Base-by-base conservation (phyloP, 176 grass and related monocot species). In the Puya raimondii region DNA sequence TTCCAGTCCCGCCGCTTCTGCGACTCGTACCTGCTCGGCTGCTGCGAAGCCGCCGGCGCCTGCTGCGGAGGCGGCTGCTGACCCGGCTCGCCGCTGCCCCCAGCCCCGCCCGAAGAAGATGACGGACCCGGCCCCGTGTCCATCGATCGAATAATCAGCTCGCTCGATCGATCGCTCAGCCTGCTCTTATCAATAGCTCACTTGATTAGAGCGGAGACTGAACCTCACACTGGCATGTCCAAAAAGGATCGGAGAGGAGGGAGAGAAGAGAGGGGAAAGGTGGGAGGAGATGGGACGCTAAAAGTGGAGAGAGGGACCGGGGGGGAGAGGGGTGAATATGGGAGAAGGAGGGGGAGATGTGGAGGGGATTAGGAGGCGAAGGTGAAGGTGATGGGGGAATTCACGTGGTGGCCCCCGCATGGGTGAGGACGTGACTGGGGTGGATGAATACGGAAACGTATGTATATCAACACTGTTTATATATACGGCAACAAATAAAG, bases 1-100 rank as follows among this genome's bases (percentile, higher is more conserved):
- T 88, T 99, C 94, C 94, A 99, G 82, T 99, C 94, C 57, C 94
- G 68, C 10, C 94, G 77, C 82, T 99, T 99, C 86, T 99, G 94
- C 66, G 94, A 87, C 74, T 93, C 94, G 77, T 99, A 99, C 77
- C 94, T 64, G 78, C 94, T 99, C 57, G 84, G 85, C 70, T 81
- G 91, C 18, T 67, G 57, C 9, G 25, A 26, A 23, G 23, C 23
- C 23, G 25, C 1, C 25, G n/a, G n/a, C n/a, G 81, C 57, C 16
- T 70, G 70, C 61, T 17, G 58, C 52, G 29, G 23, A 21, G 70
- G 68, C 47, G 72, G 54, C 59, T 22, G 59, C 27, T 14, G 69
- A 70, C 56, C 64, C 16, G 63, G 16, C 65, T 12, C 57, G 1
- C 25, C 58, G 0, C 47, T 57, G 0, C 75, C 80, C 18, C 22